Percentiles rank a stretch among this genome's conserved stretches.
These are phyloP conservation scores for Pneumocystis canis DNA, from an alignment of 1,139 yeast species.

Conservation along the genomic window DNA sequence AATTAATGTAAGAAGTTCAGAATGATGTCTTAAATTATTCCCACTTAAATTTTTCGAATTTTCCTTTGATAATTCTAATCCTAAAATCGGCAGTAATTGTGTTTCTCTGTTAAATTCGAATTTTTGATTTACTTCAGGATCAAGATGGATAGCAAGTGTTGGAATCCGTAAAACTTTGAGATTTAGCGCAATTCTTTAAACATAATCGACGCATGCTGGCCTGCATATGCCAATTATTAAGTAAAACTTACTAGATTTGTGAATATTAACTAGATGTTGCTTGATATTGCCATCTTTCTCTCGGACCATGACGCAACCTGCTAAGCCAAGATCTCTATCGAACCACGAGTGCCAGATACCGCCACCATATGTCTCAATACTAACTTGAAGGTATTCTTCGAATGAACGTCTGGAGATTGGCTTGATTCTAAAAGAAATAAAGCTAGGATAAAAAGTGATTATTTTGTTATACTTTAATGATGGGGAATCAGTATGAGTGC, in stretches of 20 bases:
- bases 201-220: neutral
- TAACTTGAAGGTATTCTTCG: conserved; percentile 77
- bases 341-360: conserved; percentile 75
- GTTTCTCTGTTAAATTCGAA: conserved; percentile 85
- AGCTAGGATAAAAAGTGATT: neutral
- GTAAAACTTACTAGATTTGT: conserved; percentile 38
- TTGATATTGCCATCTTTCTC: conserved; percentile 32
- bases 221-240: neutral
- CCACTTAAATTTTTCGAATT: conserved; percentile 19
- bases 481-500: conserved; percentile 96
- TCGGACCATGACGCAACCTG: conserved; percentile 73
- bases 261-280: conserved; percentile 60
- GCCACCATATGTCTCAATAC: conserved; percentile 92
- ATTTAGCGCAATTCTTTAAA: neutral
- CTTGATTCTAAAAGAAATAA: conserved; percentile 39
- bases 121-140: conserved; percentile 58
- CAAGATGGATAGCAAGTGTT: conserved; percentile 83
- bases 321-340: conserved; percentile 80
- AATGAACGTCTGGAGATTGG: conserved; percentile 59
- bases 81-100: conserved; percentile 75
- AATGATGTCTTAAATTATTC: conserved; percentile 47
- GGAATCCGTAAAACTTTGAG: conserved; percentile 60
- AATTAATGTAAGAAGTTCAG: conserved; percentile 50
- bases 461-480: conserved; percentile 30
- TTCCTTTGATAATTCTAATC: conserved; percentile 30